Evolutionary conservation across 495 filamentous ascomycete genomes (phyloP), one percentile per base, ranked within the genome.

Genomic region (Penicillium cosmopolitanum): DNA sequence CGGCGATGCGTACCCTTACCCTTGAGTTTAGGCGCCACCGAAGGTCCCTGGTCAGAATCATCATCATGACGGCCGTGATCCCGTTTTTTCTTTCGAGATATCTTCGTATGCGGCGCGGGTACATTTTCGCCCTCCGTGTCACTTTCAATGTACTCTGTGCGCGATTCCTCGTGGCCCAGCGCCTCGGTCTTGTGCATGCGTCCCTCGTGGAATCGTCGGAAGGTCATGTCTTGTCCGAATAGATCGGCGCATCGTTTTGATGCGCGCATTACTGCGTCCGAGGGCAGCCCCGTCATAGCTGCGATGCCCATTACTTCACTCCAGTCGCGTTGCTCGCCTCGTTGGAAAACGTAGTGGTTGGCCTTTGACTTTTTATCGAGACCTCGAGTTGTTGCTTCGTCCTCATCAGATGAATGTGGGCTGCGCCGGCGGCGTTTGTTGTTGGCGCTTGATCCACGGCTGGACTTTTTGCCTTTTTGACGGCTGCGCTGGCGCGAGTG

Each of bases 301-400:
- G 92, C 92, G 1, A 90, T 74, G 9, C 89, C 89, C 33, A 96
- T 69, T 2, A 95, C 82, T 55, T 93, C 89, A 44, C 87, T 87
- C 92, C 92, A 96, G 70, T 94, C 89, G 2, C 90, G 84, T 5
- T 86, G 72, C 4, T 73, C 80, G 21, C 46, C 46, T 48, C 46
- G 23, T 48, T 28, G 8, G 46, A 25, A n/a, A 18, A 23, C 16
- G 16, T 44, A 44, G 5, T 9, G 42, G n/a, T 19, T 13, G 8
- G 15, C 5, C 16, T 21, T 44, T 19, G 7, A 13, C 16, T 44
- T 44, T 10, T n/a, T 44, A 9, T 19, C 42, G 10, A 3, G 36
- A 40, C 36, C 11, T n/a, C 10, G 36, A 4, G 10, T 12, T 40
- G 12, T 13, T 40, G 36, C n/a, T 40, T 40, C 15, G 5, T 40